These are phyloP conservation scores for Pichia ethanolica DNA, from an alignment of 805 yeast genomes.

Conservation along the genomic window DNA sequence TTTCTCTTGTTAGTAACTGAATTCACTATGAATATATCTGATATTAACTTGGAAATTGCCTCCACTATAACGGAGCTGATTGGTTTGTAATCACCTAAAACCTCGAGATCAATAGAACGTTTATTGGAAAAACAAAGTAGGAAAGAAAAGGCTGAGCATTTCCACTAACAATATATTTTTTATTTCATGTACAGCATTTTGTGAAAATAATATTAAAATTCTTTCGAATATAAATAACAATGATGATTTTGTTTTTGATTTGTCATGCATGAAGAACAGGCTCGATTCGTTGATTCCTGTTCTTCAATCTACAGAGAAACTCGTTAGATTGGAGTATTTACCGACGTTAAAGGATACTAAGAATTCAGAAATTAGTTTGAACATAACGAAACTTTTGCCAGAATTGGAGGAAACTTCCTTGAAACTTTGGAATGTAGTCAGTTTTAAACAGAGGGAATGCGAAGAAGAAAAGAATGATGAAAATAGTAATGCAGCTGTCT, in stretches of 20 bases:
- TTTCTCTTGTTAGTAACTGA: too few species aligned
- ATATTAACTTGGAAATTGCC: not conserved
- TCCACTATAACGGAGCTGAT: conserved; percentile 6
- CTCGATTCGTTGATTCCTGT: conserved; percentile 12
- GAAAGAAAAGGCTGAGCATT: not conserved
- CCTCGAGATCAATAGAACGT: too few species aligned
- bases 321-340: conserved; percentile 5
- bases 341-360: not conserved
- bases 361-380: not conserved
- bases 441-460: conserved; percentile 15
- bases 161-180: too few species aligned
- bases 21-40: not conserved
- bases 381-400: not conserved
- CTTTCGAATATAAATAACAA: conserved; percentile 4
- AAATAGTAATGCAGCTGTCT: not conserved
- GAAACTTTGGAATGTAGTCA: conserved; percentile 31
- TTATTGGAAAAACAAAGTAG: not conserved
- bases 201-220: conserved; percentile 9
- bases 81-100: conserved; percentile 2
- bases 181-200: conserved; percentile 6
- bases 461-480: conserved; percentile 10
- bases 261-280: conserved; percentile 12
- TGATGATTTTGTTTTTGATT: conserved; percentile 13
- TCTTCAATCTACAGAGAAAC: conserved; percentile 12
- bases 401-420: conserved; percentile 19